A percentile compares a stretch with the other conserved stretches of the same genome.
Evolutionary conservation across 257 asterid species (phyloP).

Genomic region (Plantago major): DNA sequence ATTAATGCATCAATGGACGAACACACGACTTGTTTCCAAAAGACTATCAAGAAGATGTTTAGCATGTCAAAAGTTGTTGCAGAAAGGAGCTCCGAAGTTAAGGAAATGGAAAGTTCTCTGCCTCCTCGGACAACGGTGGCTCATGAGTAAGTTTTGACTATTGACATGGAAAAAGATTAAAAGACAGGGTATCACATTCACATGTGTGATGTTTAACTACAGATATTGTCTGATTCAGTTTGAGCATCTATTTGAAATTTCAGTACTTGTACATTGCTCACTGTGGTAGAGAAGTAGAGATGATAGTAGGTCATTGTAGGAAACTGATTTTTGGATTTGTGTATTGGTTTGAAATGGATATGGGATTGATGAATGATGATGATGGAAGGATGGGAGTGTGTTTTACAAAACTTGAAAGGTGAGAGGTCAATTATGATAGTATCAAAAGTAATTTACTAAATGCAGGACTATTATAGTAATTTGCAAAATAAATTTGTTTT

Average conservation of each 20-base stretch:
- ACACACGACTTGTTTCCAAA: slow-evolving; percentile 88
- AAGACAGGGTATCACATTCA: not conserved
- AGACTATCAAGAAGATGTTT: slow-evolving; percentile 89
- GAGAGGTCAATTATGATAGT: slow-evolving; percentile 22
- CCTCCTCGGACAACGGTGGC: slow-evolving; percentile 70
- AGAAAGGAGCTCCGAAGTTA: slow-evolving; percentile 53
- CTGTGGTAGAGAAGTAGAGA: too few relatives aligned
- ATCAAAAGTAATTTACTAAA: too few relatives aligned
- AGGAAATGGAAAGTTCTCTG: slow-evolving; percentile 70
- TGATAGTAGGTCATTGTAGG: too few relatives aligned
- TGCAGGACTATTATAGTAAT: too few relatives aligned
- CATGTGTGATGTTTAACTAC: not conserved
- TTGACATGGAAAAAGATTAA: not conserved
- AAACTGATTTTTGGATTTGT: not conserved
- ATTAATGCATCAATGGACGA: slow-evolving; percentile 88
- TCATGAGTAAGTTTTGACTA: slow-evolving; percentile 33
- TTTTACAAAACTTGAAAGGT: slow-evolving; percentile 19
- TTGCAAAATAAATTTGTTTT: too few relatives aligned
- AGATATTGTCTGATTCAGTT: not conserved
- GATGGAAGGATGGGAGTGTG: slow-evolving; percentile 21
- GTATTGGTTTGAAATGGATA: too few relatives aligned
- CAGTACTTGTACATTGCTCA: too few relatives aligned
- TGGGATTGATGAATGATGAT: too few relatives aligned
- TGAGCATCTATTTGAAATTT: not conserved
- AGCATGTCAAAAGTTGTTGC: slow-evolving; percentile 86